Evolutionary conservation across 352 stramenopile species (phyloP), one percentile per base, ranked within the genome.

Genomic region (Pythium phragmiticola): DNA sequence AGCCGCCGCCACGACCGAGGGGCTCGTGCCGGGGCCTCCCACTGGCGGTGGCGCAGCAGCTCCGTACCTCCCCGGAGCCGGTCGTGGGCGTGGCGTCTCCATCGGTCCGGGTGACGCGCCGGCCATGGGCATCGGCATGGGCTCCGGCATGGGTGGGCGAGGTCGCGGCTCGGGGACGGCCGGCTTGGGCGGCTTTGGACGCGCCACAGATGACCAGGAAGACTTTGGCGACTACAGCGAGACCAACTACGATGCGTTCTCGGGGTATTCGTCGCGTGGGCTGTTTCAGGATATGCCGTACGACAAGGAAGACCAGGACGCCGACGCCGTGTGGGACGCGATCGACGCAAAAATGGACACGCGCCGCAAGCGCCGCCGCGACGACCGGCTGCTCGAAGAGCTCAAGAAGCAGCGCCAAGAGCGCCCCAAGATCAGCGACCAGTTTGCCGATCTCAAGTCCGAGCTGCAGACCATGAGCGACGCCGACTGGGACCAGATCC

Each of bases 361-460:
- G 36, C 69, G 88, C 33, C 87, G 92, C 37, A 98, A 98, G 72
- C 81, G 94, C 19, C 77, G 87, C 7, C 76, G 92, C 48, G 83
- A 98, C 74, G 67, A 96, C 17, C 67, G 86, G 58, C 74, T 90
- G 72, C 63, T 97, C 39, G 76, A 95, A 41, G 82, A 95, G 45
- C 77, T 97, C 53, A 96, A 97, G 76, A 90, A 90, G 65, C 78
- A 80, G 45, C 77, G 89, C 4, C 75, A 90, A 43, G 89, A 97
- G 37, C 80, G 88, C 11, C 92, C 90, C 11, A 98, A 98, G 69
- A 98, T 99, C 74, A 96, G 88, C 46, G 94, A 98, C 74, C 96
- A 99, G 78, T 99, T 99, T 70, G 89, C 92, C 4, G 96, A 99
- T 69, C 76, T 99, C n/a, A 99, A 99, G 80, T 76, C 88, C 54